phyloP scores from a whole-genome alignment of 1,284 basidiomycete species.

The Porodaedalea pini region DNA sequence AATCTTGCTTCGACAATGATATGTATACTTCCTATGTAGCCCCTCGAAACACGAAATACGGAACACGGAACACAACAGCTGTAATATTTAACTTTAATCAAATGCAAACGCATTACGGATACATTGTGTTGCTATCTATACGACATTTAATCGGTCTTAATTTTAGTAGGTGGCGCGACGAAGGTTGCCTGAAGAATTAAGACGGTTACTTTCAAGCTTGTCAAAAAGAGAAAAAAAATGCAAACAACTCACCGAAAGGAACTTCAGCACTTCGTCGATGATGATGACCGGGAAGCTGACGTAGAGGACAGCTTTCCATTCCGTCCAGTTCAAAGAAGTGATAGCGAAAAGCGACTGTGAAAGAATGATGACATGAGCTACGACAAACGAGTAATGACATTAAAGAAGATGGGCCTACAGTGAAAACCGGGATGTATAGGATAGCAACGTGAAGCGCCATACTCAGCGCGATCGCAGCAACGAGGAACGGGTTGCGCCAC shows the following conservation, averaged over 20 bases:
- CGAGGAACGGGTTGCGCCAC: constrained; percentile 92
- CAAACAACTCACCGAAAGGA: constrained; percentile 58
- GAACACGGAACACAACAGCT: background rate
- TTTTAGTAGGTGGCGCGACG: constrained; percentile 33
- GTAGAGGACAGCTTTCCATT: constrained; percentile 93
- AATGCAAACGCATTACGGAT: constrained; percentile 12
- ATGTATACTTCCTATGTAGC: too few species aligned
- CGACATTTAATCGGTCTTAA: constrained; percentile 26
- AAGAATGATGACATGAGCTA: constrained; percentile 9
- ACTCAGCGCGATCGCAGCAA: constrained; percentile 81
- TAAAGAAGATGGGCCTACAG: constrained; percentile 52
- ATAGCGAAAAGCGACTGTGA: constrained; percentile 84
- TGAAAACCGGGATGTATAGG: constrained; percentile 93
- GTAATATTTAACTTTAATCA: constrained; percentile 3
- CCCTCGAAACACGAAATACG: background rate
- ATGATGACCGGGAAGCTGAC: constrained; percentile 87
- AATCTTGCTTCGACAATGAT: too few species aligned
- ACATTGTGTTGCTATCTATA: constrained; percentile 5
- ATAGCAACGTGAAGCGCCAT: constrained; percentile 94
- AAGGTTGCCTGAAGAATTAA: constrained; percentile 32
- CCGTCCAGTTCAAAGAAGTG: constrained; percentile 83
- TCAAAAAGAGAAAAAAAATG: constrained; percentile 2
- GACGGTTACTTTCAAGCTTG: background rate
- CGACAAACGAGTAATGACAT: constrained; percentile 11
- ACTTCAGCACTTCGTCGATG: constrained; percentile 91